Percentiles rank a stretch among this genome's conserved stretches.
These are phyloP conservation scores for Pseudotulostoma volvatum DNA, from an alignment of 495 filamentous ascomycete genomes.

Conservation along the genomic window DNA sequence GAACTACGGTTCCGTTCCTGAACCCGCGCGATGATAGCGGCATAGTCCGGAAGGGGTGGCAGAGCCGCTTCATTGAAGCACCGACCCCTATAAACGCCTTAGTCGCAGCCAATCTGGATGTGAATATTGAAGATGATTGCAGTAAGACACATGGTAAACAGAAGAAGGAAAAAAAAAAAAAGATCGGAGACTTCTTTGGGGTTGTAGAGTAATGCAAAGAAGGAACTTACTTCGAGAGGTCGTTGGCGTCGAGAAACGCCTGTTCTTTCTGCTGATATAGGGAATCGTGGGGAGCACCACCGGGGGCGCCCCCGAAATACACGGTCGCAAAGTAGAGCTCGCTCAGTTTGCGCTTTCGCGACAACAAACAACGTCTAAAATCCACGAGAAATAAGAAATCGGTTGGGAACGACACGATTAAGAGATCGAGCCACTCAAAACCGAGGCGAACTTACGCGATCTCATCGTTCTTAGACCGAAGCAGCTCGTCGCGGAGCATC, in stretches of 20 bases:
- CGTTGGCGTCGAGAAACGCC: conserved; percentile 54
- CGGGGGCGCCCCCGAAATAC: conserved; percentile 32
- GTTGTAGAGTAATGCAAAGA: conserved; percentile 9
- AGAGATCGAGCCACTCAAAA: conserved; percentile 8
- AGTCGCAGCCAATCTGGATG: not conserved
- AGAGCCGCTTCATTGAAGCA: conserved; percentile 56
- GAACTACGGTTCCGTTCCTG: conserved; percentile 8
- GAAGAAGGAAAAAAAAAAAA: conserved; percentile 1
- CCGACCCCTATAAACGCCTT: conserved; percentile 39
- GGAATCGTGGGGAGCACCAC: conserved; percentile 36
- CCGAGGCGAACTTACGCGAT: conserved; percentile 37
- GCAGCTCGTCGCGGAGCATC: conserved; percentile 41
- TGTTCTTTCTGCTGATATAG: conserved; percentile 34
- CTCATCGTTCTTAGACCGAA: conserved; percentile 43
- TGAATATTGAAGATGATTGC: too few relatives aligned
- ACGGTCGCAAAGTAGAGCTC: conserved; percentile 54
- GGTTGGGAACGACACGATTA: conserved; percentile 4
- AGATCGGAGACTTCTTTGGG: conserved; percentile 5
- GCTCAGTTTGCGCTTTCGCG: conserved; percentile 69
- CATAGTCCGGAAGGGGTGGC: conserved; percentile 37
- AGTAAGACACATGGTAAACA: too few relatives aligned
- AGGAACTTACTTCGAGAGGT: conserved; percentile 57
- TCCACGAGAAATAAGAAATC: conserved; percentile 18
- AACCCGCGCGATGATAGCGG: conserved; percentile 15
- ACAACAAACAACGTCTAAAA: conserved; percentile 54